Evolutionary conservation across 257 asterid genomes (phyloP), one percentile per base, ranked within the genome.

Genomic region (Penstemon newberryi): DNA sequence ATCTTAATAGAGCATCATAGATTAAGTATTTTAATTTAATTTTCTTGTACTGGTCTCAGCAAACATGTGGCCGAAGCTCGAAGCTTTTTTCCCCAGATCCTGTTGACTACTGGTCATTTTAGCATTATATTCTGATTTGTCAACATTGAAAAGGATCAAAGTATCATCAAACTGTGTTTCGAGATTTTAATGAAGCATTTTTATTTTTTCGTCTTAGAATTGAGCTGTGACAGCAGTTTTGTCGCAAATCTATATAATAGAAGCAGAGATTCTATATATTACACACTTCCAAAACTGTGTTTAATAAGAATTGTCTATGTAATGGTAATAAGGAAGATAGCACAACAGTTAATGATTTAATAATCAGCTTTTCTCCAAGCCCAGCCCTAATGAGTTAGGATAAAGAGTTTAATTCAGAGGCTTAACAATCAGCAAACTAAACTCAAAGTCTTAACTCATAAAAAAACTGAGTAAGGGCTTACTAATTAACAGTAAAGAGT

Each of bases 151-250:
- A 55, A 7, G 53, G 65, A 65, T 55, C 45, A 46, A 72, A 64
- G 7, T 25, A 25, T 25, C 33, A 25, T 25, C 33, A 25, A 25
- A 25, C 11, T 55, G 43, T 56, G 43, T 44, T 38, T 54, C 46
- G 66, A 45, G 41, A n/a, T 59, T 56, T 8, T 5, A 56, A 8
- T 33, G 57, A 4, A 49, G 53, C 67, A 53, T 19, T 19, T 13
- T 10, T 53, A 8, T 1, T 13, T 9, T 11, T 51, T 51, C 10
- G 5, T 59, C 51, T 49, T 59, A 19, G 38, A 65, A 42, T 63
- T 46, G 33, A 46, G 38, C 39, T 53, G 43, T 69, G 71, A 18
- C 63, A 47, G 67, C 56, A 47, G 56, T 69, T 49, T 7, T 61
- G 41, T 60, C 47, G 13, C 67, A 37, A 13, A 39, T 43, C 8